phyloP scores from a whole-genome alignment of 2,329 filamentous ascomycete species.

The Xylaria hypoxylon region DNA sequence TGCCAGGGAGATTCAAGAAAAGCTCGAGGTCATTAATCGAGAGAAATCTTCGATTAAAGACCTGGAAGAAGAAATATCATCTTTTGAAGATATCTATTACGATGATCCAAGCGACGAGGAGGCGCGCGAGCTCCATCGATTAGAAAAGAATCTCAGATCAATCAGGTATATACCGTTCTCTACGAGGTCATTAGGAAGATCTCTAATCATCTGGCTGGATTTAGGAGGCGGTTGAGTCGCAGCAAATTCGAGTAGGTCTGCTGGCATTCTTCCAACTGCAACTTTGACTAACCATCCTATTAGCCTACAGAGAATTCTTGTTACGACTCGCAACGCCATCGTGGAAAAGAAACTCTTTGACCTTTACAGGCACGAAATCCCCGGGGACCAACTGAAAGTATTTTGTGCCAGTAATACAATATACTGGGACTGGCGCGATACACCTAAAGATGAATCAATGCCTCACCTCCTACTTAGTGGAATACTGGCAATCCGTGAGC shows the following conservation, averaged over 20 bases:
- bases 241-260: slow-evolving; percentile 33
- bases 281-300: background rate
- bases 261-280: too few relatives aligned
- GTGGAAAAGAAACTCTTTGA: slow-evolving; percentile 48
- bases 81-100: background rate
- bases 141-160: background rate
- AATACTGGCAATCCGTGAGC: slow-evolving; percentile 55
- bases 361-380: slow-evolving; percentile 48
- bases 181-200: background rate
- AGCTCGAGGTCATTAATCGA: background rate
- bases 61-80: slow-evolving; percentile 6
- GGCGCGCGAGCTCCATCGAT: background rate
- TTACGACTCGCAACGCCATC: slow-evolving; percentile 54
- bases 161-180: slow-evolving; percentile 17
- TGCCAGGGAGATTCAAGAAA: slow-evolving; percentile 20
- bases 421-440: slow-evolving; percentile 55
- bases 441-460: slow-evolving; percentile 43
- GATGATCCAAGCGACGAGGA: slow-evolving; percentile 17
- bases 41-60: background rate
- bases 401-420: slow-evolving; percentile 60
- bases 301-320: slow-evolving; percentile 47
- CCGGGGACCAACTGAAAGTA: slow-evolving; percentile 47
- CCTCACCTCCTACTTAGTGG: slow-evolving; percentile 57
- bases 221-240: slow-evolving; percentile 4
- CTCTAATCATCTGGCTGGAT: background rate